Percentiles rank a stretch among this genome's conserved stretches.
These are phyloP conservation scores for Nepenthes gracilis DNA, from an alignment of 148 eudicot species.

Conservation along the genomic window DNA sequence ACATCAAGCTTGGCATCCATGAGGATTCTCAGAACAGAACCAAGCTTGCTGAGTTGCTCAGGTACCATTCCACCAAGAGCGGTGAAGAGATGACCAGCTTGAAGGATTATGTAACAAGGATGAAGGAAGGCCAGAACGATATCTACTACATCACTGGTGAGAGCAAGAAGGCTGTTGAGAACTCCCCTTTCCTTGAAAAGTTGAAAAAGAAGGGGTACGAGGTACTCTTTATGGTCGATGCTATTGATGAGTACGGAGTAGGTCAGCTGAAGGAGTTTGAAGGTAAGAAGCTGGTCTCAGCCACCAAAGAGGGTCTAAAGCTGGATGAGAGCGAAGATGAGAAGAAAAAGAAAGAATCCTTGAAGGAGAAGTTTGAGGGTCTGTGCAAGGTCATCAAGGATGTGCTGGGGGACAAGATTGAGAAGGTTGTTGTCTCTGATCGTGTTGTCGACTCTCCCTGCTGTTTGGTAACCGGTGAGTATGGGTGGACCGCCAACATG, in stretches of 20 bases:
- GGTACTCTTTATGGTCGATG: constrained; percentile 78
- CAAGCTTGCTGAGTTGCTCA: constrained; percentile 66
- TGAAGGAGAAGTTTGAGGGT: constrained; percentile 61
- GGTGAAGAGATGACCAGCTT: constrained; percentile 83
- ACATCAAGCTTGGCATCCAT: constrained; percentile 76
- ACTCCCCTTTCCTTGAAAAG: constrained; percentile 84
- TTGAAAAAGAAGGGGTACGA: constrained; percentile 76
- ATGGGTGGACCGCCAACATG: constrained; percentile 90
- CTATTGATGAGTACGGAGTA: constrained; percentile 78
- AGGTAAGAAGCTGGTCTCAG: constrained; percentile 74
- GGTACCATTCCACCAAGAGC: constrained; percentile 89
- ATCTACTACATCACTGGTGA: constrained; percentile 82
- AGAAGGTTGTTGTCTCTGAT: constrained; percentile 75
- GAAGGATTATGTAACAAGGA: constrained; percentile 80
- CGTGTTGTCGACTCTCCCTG: constrained; percentile 86
- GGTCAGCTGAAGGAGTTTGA: constrained; percentile 84
- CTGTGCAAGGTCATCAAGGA: constrained; percentile 86
- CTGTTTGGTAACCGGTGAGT: constrained; percentile 81
- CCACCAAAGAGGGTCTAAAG: constrained; percentile 77
- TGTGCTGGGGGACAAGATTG: constrained; percentile 60
- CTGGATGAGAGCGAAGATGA: constrained; percentile 74
- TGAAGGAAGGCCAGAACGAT: constrained; percentile 85
- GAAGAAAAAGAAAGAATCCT: constrained; percentile 48
- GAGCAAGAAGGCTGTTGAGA: constrained; percentile 86
- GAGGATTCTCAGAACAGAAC: constrained; percentile 65